Evolutionary conservation across 2,329 filamentous ascomycete genomes (phyloP), one percentile per base, ranked within the genome.

Genomic region (Dryadomyces quercivorus): DNA sequence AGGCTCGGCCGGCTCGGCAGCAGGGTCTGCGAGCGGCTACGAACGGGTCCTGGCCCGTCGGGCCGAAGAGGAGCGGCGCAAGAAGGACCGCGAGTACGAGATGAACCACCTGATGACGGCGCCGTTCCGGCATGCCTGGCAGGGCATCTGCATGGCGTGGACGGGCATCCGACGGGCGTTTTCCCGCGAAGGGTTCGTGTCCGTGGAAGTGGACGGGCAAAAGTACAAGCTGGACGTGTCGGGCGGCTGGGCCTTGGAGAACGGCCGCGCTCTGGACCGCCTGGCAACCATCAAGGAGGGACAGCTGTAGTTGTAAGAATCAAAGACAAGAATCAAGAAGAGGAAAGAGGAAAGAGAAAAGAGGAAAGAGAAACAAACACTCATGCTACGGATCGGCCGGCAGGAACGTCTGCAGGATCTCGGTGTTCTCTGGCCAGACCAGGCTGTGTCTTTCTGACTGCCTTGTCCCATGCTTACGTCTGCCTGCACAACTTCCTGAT

Each of bases 211-310:
- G 15, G 67, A 75, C 12, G 73, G 70, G 18, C 64, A 67, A 52
- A 15, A 46, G 18, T 81, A 78, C 63, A 83, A 81, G 68, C 64
- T 84, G 21, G 81, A 84, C 60, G 70, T 82, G 16, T 70, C 70
- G 2, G 72, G 73, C 43, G 80, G 77, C 1, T 82, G 78, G 69
- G 76, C 76, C 21, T 70, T 82, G 50, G 81, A 84, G 44, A 70
- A 75, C 4, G 82, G 82, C 46, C 72, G 70, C 54, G 77, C 77
- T 3, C 63, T 85, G 53, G 81, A 84, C 66, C 72, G 75, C 58
- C 62, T 85, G 43, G 71, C 78, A 36, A 57, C 57, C 63, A 59
- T 55, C 46, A 48, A 57, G 45, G 47, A 51, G 48, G 31, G 48
- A 9, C 46, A 44, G 40, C 18, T 49, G n/a, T 45, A 44, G 42